Conservation (phyloP, 83 land plant species). For the Diphasiastrum complanatum region DNA sequence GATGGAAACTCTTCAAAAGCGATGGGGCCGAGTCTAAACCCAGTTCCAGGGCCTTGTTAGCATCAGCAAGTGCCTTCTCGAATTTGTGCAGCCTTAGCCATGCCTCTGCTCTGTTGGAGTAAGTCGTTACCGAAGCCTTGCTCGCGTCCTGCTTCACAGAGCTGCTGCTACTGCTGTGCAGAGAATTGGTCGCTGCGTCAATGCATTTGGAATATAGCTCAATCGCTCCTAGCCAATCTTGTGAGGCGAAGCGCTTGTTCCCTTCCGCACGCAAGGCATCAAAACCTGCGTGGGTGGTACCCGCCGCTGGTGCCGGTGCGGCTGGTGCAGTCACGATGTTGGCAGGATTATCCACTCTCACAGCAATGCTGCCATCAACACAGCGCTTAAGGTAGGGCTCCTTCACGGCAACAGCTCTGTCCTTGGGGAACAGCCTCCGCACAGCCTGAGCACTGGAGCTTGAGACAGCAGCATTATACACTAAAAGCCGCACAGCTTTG, state of each 20-base stretch:
- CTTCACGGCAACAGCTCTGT: constrained; percentile 4
- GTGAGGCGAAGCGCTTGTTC: background rate
- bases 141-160: background rate
- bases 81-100: background rate
- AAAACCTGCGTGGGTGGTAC: no score
- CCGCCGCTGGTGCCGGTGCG: background rate
- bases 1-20: no score
- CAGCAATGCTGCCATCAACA: no score
- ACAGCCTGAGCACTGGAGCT: background rate
- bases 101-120: constrained; percentile 6
- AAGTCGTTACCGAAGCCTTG: background rate
- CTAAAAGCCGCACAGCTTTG: background rate
- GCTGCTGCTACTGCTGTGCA: background rate
- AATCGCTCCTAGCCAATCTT: background rate
- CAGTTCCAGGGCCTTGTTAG: no score
- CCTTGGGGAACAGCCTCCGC: no score
- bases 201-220: background rate
- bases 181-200: background rate
- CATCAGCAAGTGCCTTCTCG: no score
- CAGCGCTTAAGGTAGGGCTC: constrained; percentile 8
- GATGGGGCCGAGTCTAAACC: no score
- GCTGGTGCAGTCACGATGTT: background rate
- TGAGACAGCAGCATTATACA: background rate
- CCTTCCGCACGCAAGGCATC: background rate
- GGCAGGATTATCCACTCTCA: constrained; percentile 2